Evolutionary conservation across 768 basidiomycete genomes (phyloP), one percentile per base, ranked within the genome.

Genomic region (Dentipellis sp.): DNA sequence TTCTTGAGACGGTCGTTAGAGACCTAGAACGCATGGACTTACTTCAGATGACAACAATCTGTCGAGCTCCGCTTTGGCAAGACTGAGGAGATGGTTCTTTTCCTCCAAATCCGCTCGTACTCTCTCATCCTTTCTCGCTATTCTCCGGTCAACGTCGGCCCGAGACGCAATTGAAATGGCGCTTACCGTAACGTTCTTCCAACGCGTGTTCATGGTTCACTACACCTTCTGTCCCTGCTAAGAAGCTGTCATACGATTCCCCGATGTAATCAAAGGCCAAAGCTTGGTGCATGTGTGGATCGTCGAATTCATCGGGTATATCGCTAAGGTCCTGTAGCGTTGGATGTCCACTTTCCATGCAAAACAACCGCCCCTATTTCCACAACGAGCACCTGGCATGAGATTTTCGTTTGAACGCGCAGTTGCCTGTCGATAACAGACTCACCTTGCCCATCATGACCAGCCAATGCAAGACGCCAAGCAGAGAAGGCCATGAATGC

Each of bases 381-480:
- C 8, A 14, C 12, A n/a, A 34, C 9, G 39, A 51, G 53, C 49
- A 54, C n/a, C 19, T 53, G 14, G 45, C 46, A n/a, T 58, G 52
- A 35, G 21, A 53, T n/a, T 40, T 9, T 40, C 3, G 39, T 40
- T 40, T n/a, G 39, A 11, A 40, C 10, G n/a, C 39, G 17, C 3
- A 10, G 17, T 17, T 11, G 12, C 47, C 21, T 19, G n/a, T 56
- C 52, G 10, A 34, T 56, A 52, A 21, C 19, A 5, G n/a, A 67
- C 75, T 23, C 63, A 94, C 95, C 73, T 86, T 87, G 64, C 88
- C 86, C 61, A 91, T 68, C 63, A 91, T 86, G 8, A 89, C 90
- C 12, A 99, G 72, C 97, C 97, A 99, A 69, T 94, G 88, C 36
- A 98, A 67, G 64, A 90, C 88, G 19, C 89, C 95, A 14, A 98